These are phyloP conservation scores for Debaryomyces tyrocola DNA, from an alignment of 805 yeast genomes.

Conservation along the genomic window DNA sequence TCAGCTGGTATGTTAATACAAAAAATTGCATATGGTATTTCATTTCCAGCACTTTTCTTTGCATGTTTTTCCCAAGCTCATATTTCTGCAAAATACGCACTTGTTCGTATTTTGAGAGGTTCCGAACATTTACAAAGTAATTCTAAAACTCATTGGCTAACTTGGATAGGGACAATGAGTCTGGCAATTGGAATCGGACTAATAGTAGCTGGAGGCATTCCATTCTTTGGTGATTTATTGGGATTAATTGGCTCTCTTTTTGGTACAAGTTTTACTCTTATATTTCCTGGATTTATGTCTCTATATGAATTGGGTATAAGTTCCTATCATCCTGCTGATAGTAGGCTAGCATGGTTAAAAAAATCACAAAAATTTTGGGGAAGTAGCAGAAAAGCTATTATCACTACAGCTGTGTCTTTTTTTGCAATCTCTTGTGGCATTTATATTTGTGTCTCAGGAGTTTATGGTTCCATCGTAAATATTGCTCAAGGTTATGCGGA, in stretches of 20 bases:
- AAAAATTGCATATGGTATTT: conserved; percentile 9
- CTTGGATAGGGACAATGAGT: conserved; percentile 9
- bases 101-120: conserved; percentile 9
- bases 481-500: conserved; percentile 6
- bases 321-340: not conserved
- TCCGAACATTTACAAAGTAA: conserved; percentile 9
- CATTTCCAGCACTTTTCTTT: conserved; percentile 10
- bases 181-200: conserved; percentile 7
- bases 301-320: conserved; percentile 7
- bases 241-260: conserved; percentile 11
- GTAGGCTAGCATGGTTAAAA: conserved; percentile 2
- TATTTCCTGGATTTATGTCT: conserved; percentile 9
- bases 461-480: conserved; percentile 8
- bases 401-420: not conserved
- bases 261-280: conserved; percentile 8
- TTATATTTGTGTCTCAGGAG: conserved; percentile 8
- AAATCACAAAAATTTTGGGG: not conserved
- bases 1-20: conserved; percentile 10
- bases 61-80: conserved; percentile 11
- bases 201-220: conserved; percentile 10
- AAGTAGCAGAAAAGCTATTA: not conserved
- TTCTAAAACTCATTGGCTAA: conserved; percentile 8
- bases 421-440: conserved; percentile 2
- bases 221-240: conserved; percentile 10
- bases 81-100: conserved; percentile 10